Evolutionary conservation across 345 rosid species (phyloP).

Genomic region (Euphorbia peplus): DNA sequence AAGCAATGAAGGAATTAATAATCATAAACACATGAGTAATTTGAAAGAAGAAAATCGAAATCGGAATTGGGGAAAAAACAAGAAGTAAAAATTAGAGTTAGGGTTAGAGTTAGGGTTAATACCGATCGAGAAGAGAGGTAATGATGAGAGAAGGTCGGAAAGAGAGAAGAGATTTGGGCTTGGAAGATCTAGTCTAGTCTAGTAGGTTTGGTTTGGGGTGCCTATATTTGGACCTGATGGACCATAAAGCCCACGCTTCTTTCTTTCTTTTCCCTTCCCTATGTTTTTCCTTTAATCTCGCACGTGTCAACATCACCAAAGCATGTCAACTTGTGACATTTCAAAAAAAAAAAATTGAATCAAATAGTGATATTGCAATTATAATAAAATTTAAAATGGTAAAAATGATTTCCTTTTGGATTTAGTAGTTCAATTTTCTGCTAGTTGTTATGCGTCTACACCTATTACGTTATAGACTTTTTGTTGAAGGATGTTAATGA

Average conservation of each 20-base stretch:
- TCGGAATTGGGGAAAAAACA: neutral
- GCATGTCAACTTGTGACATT: neutral
- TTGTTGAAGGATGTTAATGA: too few species aligned
- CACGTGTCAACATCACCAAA: neutral
- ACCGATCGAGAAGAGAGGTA: slow-evolving; percentile 10
- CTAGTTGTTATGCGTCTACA: too few species aligned
- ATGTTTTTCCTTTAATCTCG: too few species aligned
- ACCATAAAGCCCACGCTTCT: slow-evolving; percentile 17
- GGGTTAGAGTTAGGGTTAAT: slow-evolving; percentile 9
- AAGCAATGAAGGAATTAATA: neutral
- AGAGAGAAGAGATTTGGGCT: slow-evolving; percentile 42
- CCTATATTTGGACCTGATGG: slow-evolving; percentile 2
- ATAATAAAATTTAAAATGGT: too few species aligned
- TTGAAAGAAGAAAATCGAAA: neutral
- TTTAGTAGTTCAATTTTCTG: too few species aligned
- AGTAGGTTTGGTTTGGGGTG: neutral
- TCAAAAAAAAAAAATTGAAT: too few species aligned
- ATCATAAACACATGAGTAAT: neutral
- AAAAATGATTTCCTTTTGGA: too few species aligned
- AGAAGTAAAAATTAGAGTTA: neutral
- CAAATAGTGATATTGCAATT: too few species aligned
- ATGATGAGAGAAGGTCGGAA: slow-evolving; percentile 6
- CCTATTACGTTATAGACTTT: too few species aligned
- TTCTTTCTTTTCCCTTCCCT: too few species aligned
- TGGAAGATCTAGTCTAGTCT: too few species aligned